Evolutionary conservation across 2,329 filamentous ascomycete species (phyloP), one percentile per base, ranked within the genome.

Genomic region (Verticillium albo-atrum): DNA sequence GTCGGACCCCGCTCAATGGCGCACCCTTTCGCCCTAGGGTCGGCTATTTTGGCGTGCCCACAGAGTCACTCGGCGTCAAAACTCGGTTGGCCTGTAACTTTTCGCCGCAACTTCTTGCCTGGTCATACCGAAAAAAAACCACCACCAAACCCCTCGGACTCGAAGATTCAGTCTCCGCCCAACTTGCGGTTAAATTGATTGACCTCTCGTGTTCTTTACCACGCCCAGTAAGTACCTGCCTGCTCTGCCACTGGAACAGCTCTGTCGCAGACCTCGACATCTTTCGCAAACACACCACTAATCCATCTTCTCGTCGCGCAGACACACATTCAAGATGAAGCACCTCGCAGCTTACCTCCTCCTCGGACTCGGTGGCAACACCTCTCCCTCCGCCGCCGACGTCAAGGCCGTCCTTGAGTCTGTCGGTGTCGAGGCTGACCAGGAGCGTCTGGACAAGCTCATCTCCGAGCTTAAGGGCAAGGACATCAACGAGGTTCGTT

Each of bases 111-210:
- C 32, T 35, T 35, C 54, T 12, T 35, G 52, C 20, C 28, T n/a
- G n/a, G 52, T 34, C 26, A 34, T 32, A 54, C 30, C 27, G 52
- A 14, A 54, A 47, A 55, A 57, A 56, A 47, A 61, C 63, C 57
- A 67, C 68, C 69, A 71, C 68, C 71, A 74, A 74, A 23, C 70
- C 32, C 42, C 72, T 73, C 85, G 90, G 89, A 96, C 92, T 91
- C 85, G 91, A 95, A 92, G 92, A 89, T 86, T 96, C 94, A 97
- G 94, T 98, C 94, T 97, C 94, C 94, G 93, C 90, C 85, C 88
- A 90, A 88, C 78, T 79, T 78, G 91, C 92, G 94, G 94, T 97
- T 97, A 96, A 98, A 96, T 89, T 88, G 94, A 98, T 98, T 98
- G 94, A 92, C 82, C 83, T 89, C 90, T 93, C 90, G 84, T 89